Percentiles rank a stretch among this genome's conserved stretches.
Conservation (phyloP, 2,329 filamentous ascomycete genomes). For the Pseudogymnoascus sp. region DNA sequence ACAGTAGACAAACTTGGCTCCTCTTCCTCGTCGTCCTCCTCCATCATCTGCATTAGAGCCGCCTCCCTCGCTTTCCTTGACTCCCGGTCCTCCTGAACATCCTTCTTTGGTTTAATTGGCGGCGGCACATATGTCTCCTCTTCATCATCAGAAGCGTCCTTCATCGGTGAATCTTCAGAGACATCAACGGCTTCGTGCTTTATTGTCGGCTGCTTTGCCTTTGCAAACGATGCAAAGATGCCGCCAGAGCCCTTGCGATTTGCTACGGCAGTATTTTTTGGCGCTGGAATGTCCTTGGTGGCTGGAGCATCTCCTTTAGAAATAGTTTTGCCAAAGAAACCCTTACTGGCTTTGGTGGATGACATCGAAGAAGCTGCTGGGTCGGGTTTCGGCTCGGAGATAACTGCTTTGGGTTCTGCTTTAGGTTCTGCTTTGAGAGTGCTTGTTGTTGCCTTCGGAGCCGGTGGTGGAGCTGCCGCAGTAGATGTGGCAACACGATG, state of each 20-base stretch:
- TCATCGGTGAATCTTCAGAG: conserved; percentile 37
- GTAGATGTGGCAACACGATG: conserved; percentile 19
- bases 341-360: conserved; percentile 17
- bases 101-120: conserved; percentile 29
- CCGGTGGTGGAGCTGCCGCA: conserved; percentile 31
- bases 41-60: conserved; percentile 68
- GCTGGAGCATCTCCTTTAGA: conserved; percentile 12
- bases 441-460: conserved; percentile 28
- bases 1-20: conserved; percentile 14
- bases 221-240: conserved; percentile 76
- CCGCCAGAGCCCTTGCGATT: conserved; percentile 56
- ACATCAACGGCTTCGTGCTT: conserved; percentile 34
- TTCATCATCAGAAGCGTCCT: conserved; percentile 25
- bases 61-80: conserved; percentile 58
- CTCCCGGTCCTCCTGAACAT: conserved; percentile 30
- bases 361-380: conserved; percentile 11
- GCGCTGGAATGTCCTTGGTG: conserved; percentile 23
- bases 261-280: conserved; percentile 25
- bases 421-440: conserved; percentile 11
- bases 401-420: conserved; percentile 17
- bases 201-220: conserved; percentile 50
- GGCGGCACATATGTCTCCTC: conserved; percentile 37
- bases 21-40: conserved; percentile 53
- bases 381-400: conserved; percentile 17
- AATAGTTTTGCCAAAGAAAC: conserved; percentile 33